Conservation (phyloP, 495 filamentous ascomycete species). For the Baudoinia panamericana region DNA sequence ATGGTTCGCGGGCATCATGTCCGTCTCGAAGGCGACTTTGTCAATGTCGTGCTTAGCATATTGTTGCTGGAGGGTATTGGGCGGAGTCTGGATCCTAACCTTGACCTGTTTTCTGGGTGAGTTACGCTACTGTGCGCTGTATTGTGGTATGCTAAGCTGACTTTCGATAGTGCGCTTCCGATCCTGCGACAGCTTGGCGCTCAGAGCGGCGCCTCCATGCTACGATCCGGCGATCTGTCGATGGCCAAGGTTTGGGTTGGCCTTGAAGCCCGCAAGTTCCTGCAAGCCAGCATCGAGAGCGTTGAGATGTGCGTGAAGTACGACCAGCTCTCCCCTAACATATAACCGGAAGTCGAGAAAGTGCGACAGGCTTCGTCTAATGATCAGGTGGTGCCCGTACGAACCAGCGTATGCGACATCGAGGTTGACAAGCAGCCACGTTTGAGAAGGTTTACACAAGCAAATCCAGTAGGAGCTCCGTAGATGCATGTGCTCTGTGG, state of each 20-base stretch:
- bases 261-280: slow-evolving; percentile 71
- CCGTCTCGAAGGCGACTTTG: slow-evolving; percentile 90
- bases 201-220: slow-evolving; percentile 51
- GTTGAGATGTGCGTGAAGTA: slow-evolving; percentile 43
- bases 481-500: too few relatives aligned
- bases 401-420: too few relatives aligned
- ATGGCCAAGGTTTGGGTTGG: slow-evolving; percentile 93
- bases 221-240: slow-evolving; percentile 55
- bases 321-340: slow-evolving; percentile 33
- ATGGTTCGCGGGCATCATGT: slow-evolving; percentile 96
- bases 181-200: slow-evolving; percentile 82
- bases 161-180: slow-evolving; percentile 55
- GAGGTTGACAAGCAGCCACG: too few relatives aligned
- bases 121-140: too few relatives aligned
- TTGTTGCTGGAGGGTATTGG: slow-evolving; percentile 92
- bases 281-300: slow-evolving; percentile 78
- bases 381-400: too few relatives aligned
- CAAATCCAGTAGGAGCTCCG: too few relatives aligned
- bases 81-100: slow-evolving; percentile 64
- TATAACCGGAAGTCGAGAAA: too few relatives aligned
- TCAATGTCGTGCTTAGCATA: slow-evolving; percentile 94
- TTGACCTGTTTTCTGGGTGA: slow-evolving; percentile 77
- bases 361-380: too few relatives aligned
- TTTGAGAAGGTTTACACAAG: too few relatives aligned
- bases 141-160: slow-evolving; percentile 4